phyloP scores from a whole-genome alignment of 495 filamentous ascomycete species.

The Daldinia grandis region DNA sequence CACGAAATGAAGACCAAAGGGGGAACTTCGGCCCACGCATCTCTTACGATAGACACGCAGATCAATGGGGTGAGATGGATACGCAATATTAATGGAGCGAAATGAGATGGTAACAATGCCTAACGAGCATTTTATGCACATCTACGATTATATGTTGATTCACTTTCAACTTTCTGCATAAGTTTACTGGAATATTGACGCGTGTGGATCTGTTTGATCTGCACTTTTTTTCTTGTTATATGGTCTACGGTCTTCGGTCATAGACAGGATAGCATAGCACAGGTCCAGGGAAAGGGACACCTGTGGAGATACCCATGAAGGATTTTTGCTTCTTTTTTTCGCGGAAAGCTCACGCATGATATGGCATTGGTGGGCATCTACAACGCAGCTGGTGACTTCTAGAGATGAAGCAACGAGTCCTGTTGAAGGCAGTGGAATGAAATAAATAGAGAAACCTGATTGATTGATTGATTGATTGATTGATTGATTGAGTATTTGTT shows the following conservation, averaged over 20 bases:
- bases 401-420: background rate
- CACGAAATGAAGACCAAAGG: conserved; percentile 16
- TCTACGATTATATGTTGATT: background rate
- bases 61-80: conserved; percentile 4
- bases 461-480: background rate
- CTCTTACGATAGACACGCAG: conserved; percentile 19
- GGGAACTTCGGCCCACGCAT: conserved; percentile 20
- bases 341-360: background rate
- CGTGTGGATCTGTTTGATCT: background rate
- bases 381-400: background rate
- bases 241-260: background rate
- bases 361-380: background rate
- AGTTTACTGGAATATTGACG: background rate
- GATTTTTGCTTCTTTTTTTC: background rate
- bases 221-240: background rate
- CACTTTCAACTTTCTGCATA: background rate
- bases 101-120: background rate
- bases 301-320: background rate
- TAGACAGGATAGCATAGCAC: background rate
- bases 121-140: background rate
- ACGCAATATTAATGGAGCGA: background rate
- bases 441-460: background rate
- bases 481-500: background rate
- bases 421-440: background rate
- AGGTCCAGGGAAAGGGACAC: background rate